Evolutionary conservation across 495 filamentous ascomycete genomes (phyloP), one percentile per base, ranked within the genome.

Genomic region (Aspergillus leporis): DNA sequence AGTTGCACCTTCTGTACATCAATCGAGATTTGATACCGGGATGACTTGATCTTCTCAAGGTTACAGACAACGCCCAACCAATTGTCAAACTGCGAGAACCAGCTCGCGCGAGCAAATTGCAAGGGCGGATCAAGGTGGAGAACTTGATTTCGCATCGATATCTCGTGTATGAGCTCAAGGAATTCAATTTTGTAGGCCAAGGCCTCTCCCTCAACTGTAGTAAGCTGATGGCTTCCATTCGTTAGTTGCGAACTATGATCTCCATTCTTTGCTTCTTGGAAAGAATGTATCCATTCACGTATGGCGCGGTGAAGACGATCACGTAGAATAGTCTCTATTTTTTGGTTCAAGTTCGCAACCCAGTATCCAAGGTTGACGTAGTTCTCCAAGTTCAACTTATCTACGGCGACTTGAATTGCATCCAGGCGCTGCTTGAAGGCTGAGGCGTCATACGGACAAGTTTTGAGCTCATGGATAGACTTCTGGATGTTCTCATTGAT

Each of bases 41-140:
- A 93, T 1, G 94, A 92, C 70, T 97, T 92, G 65, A 99, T 88
- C 71, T 90, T 92, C 54, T 88, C 89, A 18, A 98, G 82, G 66
- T 92, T 93, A 75, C 94, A 97, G 58, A 95, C 88, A 57, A 94
- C 83, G 30, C 89, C 92, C 38, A 99, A 82, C 93, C 94, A 98
- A 25, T 89, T 83, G 62, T 97, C 92, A 53, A 99, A 83, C 64
- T 98, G 92, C 7, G 83, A 83, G 62, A 96, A 89, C 95, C 95
- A 99, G 70, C 88, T 94, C 12, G 93, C 92, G 54, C 93, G 84
- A 32, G 94, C 93, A 72, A 84, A 95, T 68, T 96, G 92, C 18
- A 97, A 77, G 14, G 94, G 94, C 2, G 94, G 94, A 48, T 97
- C 93, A 25, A 99, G 83, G 63, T 93, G 95, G 51, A 99, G 94